phyloP scores from a whole-genome alignment of 768 basidiomycete genomes.

The Russula griseocarnosa region DNA sequence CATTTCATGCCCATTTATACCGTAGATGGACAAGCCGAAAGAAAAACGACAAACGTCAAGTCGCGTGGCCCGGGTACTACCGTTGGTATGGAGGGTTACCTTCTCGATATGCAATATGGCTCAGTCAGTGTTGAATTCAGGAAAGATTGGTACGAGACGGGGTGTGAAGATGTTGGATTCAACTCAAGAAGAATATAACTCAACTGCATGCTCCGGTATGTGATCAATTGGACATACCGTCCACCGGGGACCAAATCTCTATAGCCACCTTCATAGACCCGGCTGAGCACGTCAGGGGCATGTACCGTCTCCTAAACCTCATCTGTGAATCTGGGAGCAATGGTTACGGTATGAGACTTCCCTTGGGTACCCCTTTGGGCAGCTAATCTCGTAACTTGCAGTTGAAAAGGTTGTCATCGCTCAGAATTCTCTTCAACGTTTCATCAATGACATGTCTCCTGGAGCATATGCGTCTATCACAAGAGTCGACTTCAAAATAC shows the following conservation, averaged over 20 bases:
- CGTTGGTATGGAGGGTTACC: not conserved
- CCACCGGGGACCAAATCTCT: not conserved
- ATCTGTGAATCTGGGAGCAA: constrained; percentile 48
- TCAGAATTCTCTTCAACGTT: constrained; percentile 45
- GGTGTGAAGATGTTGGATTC: not conserved
- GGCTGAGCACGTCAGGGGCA: constrained; percentile 36
- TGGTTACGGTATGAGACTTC: constrained; percentile 43
- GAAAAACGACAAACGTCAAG: not conserved
- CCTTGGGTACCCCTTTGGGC: not conserved
- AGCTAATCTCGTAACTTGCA: constrained; percentile 26
- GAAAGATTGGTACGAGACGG: not conserved
- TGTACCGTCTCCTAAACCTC: constrained; percentile 53
- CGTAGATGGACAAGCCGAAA: not conserved
- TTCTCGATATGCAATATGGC: not conserved
- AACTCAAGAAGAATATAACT: not conserved
- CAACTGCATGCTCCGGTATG: not conserved
- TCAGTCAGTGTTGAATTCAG: not conserved
- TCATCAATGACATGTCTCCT: constrained; percentile 47
- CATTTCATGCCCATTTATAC: not conserved
- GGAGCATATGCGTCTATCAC: constrained; percentile 52
- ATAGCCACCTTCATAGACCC: not conserved
- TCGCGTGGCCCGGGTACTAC: no score
- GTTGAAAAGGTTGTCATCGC: constrained; percentile 62
- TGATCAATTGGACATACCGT: not conserved
- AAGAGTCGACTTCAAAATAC: constrained; percentile 50